Percentiles rank a stretch among this genome's conserved stretches.
Evolutionary conservation across 192 early-diverging fungal genomes (phyloP).

Genomic region (Rhizoclosmatium sp.): DNA sequence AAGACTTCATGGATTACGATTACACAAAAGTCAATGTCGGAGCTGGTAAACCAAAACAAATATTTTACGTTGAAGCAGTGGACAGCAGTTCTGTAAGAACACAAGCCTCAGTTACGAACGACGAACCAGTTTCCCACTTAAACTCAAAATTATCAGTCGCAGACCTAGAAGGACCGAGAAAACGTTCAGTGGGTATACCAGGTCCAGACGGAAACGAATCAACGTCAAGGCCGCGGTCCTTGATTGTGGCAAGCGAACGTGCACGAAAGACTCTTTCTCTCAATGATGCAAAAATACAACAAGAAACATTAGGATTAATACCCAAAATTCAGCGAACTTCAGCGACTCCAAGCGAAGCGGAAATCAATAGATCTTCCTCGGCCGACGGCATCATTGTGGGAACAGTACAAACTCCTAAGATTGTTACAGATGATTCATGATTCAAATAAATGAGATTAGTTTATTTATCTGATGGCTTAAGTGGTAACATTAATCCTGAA

Average conservation of each 20-base stretch:
- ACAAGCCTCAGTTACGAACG: neutral
- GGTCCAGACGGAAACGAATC: neutral
- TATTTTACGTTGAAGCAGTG: neutral
- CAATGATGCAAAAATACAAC: neutral
- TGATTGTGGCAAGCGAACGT: neutral
- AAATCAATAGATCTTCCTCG: no score
- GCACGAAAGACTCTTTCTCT: conserved; percentile 7
- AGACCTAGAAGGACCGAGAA: conserved; percentile 6
- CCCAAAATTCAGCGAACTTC: no score
- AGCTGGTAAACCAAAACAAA: neutral
- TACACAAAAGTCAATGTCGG: neutral
- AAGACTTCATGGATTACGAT: conserved; percentile 28
- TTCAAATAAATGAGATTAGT: no score
- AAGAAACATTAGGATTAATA: no score
- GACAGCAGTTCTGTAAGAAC: neutral
- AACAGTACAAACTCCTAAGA: no score
- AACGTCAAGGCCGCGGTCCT: neutral
- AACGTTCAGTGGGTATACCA: conserved; percentile 1
- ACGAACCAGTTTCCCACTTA: neutral
- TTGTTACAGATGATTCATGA: no score
- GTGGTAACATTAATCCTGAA: no score
- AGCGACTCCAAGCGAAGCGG: no score
- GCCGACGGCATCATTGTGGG: no score
- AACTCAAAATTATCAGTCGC: neutral
- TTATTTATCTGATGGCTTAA: no score